Evolutionary conservation across 176 grass and related monocot species (phyloP), one percentile per base, ranked within the genome.

Genomic region (Aegilops sharonensis): DNA sequence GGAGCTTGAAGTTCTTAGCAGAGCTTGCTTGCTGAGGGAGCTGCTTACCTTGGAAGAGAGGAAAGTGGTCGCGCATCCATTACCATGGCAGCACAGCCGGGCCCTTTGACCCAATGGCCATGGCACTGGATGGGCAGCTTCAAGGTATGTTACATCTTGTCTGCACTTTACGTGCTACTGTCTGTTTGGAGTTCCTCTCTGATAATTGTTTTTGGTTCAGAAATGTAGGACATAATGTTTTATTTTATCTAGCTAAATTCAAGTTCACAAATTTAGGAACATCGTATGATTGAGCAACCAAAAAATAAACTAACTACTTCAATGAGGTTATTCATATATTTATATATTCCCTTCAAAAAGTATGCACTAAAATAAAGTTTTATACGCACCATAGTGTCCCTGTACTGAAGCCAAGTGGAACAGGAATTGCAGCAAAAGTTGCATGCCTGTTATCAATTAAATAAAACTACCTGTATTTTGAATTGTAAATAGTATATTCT

Each of bases 111-210:
- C 11, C 68, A 93, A 87, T 98, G 95, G 95, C 95, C 95, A 89
- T 98, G 95, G 95, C 87, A 92, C 12, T 89, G 95, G 83, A 92
- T 98, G 39, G 93, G 95, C 36, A 92, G 80, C 62, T 95, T 93
- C 91, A 98, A 98, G 93, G 95, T 98, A 83, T 69, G 77, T 21
- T 21, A 45, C 67, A 21, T 65, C 43, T 40, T 52, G 35, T 37
- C 42, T 37, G 17, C 13, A 57, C 25, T 59, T 67, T 18, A 59
- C 32, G 9, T 81, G 13, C 45, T 24, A 36, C 17, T 14, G 2
- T 21, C 72, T 54, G 17, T 20, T 69, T 69, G 8, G 31, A 36
- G 7, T 24, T 75, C 14, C 18, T 78, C 23, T 83, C 9, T 78
- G 36, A 61, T 79, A 5, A 11, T 36, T 32, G 37, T 72, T 88